These are phyloP conservation scores for Dothidotthia symphoricarpi DNA, from an alignment of 2,329 filamentous ascomycete genomes.

Conservation along the genomic window DNA sequence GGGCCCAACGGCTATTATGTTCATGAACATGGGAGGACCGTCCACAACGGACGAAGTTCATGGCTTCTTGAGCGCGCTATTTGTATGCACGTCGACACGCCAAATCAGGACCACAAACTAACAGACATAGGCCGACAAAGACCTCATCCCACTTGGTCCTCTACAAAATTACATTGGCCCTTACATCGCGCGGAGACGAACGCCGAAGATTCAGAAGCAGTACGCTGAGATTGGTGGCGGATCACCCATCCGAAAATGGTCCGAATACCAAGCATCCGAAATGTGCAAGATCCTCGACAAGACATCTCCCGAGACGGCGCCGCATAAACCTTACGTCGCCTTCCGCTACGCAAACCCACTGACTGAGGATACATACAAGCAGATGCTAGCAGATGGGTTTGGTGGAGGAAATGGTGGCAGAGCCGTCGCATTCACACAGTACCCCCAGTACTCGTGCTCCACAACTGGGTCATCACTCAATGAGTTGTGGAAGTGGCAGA, in stretches of 20 bases:
- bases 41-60: constrained; percentile 84
- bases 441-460: constrained; percentile 97
- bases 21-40: constrained; percentile 98
- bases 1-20: constrained; percentile 95
- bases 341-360: constrained; percentile 93
- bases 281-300: constrained; percentile 97
- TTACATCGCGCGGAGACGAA: constrained; percentile 79
- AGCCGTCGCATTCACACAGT: constrained; percentile 96
- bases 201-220: constrained; percentile 94
- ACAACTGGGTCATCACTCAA: constrained; percentile 96
- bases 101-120: constrained; percentile 7
- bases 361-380: constrained; percentile 89
- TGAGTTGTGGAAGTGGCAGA: constrained; percentile 96
- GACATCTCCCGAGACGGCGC: constrained; percentile 86
- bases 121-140: constrained; percentile 71
- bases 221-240: constrained; percentile 94
- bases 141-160: constrained; percentile 91
- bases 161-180: constrained; percentile 89
- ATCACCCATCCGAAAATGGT: constrained; percentile 98
- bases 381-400: constrained; percentile 83
- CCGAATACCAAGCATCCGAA: constrained; percentile 85
- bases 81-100: constrained; percentile 60
- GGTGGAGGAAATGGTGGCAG: constrained; percentile 85
- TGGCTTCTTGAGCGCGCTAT: constrained; percentile 84
- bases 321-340: constrained; percentile 95